A percentile compares a stretch with the other conserved stretches of the same genome.
These are phyloP conservation scores for Pichia sp. DNA, from an alignment of 1,139 yeast genomes.

Conservation along the genomic window DNA sequence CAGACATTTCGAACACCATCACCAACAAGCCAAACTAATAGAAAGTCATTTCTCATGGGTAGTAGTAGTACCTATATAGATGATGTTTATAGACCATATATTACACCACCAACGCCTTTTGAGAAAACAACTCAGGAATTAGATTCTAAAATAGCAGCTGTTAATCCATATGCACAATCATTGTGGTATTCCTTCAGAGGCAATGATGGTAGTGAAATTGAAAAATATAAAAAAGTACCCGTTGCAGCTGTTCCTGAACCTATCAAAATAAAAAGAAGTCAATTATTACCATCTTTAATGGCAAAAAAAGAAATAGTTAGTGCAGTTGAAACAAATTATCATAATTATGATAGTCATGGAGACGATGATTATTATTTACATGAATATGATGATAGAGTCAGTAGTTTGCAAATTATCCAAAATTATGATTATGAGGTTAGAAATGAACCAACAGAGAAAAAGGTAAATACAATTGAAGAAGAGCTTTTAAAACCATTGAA, in stretches of 20 bases:
- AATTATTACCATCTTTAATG: slow-evolving; percentile 11
- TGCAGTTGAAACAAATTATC: no score
- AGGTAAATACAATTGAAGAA: neutral
- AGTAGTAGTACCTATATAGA: slow-evolving; percentile 4
- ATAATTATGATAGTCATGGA: no score
- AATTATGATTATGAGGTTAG: neutral
- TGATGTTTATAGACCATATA: slow-evolving; percentile 15
- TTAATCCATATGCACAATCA: slow-evolving; percentile 28
- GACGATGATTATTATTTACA: no score
- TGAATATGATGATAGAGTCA: neutral
- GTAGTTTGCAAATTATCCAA: neutral
- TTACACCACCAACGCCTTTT: slow-evolving; percentile 18
- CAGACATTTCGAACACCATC: neutral
- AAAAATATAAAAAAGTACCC: slow-evolving; percentile 15
- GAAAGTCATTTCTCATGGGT: neutral
- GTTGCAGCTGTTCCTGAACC: neutral
- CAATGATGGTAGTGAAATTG: slow-evolving; percentile 24
- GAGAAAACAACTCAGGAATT: slow-evolving; percentile 5
- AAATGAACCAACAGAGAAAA: neutral
- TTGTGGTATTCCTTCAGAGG: slow-evolving; percentile 27
- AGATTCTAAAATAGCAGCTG: neutral
- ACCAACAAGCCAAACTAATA: neutral
- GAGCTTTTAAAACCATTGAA: slow-evolving; percentile 6
- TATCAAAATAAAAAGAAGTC: neutral
- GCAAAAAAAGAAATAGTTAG: neutral